These are phyloP conservation scores for Sugiyamaella americana DNA, from an alignment of 805 yeast species.

Conservation along the genomic window DNA sequence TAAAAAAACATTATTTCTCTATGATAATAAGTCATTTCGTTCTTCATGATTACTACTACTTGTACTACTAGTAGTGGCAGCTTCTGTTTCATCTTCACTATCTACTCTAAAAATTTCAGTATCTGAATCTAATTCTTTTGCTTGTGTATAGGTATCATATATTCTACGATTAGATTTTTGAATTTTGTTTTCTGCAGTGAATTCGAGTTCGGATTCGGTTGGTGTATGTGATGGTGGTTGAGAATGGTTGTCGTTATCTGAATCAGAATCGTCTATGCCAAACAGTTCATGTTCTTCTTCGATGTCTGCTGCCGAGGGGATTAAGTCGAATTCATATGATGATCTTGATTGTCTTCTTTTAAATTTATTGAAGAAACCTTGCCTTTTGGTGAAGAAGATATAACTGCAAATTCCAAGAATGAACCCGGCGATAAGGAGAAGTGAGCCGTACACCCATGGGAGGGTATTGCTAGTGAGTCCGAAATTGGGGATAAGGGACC, in stretches of 20 bases:
- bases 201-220: no score
- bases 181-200: not conserved
- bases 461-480: conserved; percentile 27
- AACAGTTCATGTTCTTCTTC: conserved; percentile 12
- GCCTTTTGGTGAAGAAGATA: conserved; percentile 38
- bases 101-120: not conserved
- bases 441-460: conserved; percentile 31
- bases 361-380: conserved; percentile 9
- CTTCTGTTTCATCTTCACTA: no score
- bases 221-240: not conserved
- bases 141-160: conserved; percentile 7
- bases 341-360: conserved; percentile 9
- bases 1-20: no score
- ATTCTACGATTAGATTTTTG: conserved; percentile 4
- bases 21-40: not conserved
- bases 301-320: conserved; percentile 20
- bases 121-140: conserved; percentile 7
- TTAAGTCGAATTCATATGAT: conserved; percentile 22
- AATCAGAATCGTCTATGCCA: conserved; percentile 3
- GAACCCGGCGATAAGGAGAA: conserved; percentile 44
- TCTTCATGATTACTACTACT: not conserved
- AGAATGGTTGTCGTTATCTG: not conserved
- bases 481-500: conserved; percentile 27
- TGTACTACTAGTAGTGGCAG: no score
- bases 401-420: conserved; percentile 31